Base-by-base conservation (phyloP, 2,329 filamentous ascomycete species). In the Akanthomyces dipterigenus region DNA sequence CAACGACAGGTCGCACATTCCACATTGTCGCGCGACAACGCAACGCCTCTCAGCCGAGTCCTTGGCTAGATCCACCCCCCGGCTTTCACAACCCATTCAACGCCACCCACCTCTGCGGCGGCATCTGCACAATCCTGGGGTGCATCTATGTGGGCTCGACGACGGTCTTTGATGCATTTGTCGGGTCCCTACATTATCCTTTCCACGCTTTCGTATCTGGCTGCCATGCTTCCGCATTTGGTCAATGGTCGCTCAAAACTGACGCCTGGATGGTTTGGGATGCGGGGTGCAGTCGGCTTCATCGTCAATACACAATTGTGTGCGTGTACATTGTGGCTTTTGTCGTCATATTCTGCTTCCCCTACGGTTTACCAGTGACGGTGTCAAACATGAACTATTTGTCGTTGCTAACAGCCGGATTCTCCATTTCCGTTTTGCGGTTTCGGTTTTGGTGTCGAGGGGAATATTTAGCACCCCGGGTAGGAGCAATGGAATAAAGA, bases 291-390 rank as follows among this genome's bases (percentile, higher is more conserved):
- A 12, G 48, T 78, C 1, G 83, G 80, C 0, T 85, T 82, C 63
- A 63, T 72, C 0, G 72, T 88, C 2, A 84, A 84, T n/a, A n/a
- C 38, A 72, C 74, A 2, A 65, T 84, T 0, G 77, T 81, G 1
- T 81, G 82, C 64, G 68, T 73, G 0, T 89, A 88, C 68, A 86
- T 88, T 65, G 63, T 80, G 3, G 79, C 80, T 0, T 88, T 85
- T 70, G 78, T 84, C 3, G 80, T 88, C 9, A 83, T 89, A 42
- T 89, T 85, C 69, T 86, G 82, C 67, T 88, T 84, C 67, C 82
- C 82, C 0, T 77, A 76, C 55, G 67, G 75, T 0, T 61, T 80
- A 24, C 82, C 82, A 0, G 77, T 76, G 0, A 70, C 70, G 1
- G 75, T 76, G 0, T 66, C 70, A 12, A 78, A 72, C 45, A 85